Evolutionary conservation across 306 rosid genomes (phyloP).

Genomic region (Quercus agrifolia): DNA sequence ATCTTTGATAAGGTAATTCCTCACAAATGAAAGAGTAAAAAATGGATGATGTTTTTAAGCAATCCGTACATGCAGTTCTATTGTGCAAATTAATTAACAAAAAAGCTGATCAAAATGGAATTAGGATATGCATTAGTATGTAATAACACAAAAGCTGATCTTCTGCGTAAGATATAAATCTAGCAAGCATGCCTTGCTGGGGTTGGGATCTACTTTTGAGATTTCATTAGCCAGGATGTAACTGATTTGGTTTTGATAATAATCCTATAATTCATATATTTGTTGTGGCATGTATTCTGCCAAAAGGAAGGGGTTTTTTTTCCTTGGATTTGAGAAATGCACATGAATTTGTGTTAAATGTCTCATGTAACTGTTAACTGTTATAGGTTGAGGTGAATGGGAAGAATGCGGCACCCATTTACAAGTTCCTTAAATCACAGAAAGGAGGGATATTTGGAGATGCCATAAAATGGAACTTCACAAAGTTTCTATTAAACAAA

Average conservation of each 20-base stretch:
- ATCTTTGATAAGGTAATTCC: slow-evolving; percentile 79
- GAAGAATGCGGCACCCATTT: slow-evolving; percentile 65
- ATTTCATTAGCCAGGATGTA: neutral
- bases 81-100: neutral
- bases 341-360: slow-evolving; percentile 1
- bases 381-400: slow-evolving; percentile 80
- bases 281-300: neutral
- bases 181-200: neutral
- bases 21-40: neutral
- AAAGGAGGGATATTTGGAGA: slow-evolving; percentile 80
- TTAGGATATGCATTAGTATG: neutral
- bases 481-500: slow-evolving; percentile 80
- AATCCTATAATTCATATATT: neutral
- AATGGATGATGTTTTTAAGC: neutral
- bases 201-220: neutral
- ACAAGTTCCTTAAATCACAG: slow-evolving; percentile 62
- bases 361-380: neutral
- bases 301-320: neutral
- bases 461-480: slow-evolving; percentile 93
- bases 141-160: neutral
- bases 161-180: neutral
- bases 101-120: too few relatives aligned
- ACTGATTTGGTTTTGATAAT: neutral
- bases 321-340: neutral
- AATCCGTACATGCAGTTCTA: neutral